phyloP scores from a whole-genome alignment of 805 yeast genomes.

The Pichia eremophila region DNA sequence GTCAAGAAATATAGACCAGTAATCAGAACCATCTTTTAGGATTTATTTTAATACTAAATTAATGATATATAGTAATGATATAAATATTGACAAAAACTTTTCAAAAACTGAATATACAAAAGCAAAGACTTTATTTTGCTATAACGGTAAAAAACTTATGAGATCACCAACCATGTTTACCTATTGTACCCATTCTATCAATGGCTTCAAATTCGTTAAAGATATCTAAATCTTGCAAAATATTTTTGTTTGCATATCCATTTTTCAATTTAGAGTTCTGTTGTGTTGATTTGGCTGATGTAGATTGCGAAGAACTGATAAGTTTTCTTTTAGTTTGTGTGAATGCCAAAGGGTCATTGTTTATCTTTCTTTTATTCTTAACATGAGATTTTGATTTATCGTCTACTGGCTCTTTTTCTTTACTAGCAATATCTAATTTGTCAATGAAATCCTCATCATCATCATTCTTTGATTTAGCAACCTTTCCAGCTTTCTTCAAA shows the following conservation, averaged over 20 bases:
- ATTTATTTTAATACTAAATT: neutral
- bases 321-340: conserved; percentile 5
- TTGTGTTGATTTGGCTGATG: neutral
- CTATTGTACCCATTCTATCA: conserved; percentile 4
- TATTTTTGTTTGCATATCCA: neutral
- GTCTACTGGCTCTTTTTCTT: neutral
- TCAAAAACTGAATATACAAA: neutral
- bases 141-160: too few relatives aligned
- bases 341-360: neutral
- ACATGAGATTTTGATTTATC: neutral
- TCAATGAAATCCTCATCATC: neutral
- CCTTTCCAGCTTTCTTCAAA: neutral
- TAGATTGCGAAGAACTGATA: conserved; percentile 2
- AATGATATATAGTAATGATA: neutral
- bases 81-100: neutral
- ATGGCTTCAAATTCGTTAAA: conserved; percentile 9
- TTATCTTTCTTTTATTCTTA: neutral
- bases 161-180: conserved; percentile 4
- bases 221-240: conserved; percentile 5
- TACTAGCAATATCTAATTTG: too few relatives aligned
- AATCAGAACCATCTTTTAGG: neutral
- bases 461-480: neutral
- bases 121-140: neutral
- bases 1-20: conserved; percentile 22
- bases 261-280: neutral